Conservation (phyloP, 352 stramenopile genomes). For the Globisporangium spinosum region DNA sequence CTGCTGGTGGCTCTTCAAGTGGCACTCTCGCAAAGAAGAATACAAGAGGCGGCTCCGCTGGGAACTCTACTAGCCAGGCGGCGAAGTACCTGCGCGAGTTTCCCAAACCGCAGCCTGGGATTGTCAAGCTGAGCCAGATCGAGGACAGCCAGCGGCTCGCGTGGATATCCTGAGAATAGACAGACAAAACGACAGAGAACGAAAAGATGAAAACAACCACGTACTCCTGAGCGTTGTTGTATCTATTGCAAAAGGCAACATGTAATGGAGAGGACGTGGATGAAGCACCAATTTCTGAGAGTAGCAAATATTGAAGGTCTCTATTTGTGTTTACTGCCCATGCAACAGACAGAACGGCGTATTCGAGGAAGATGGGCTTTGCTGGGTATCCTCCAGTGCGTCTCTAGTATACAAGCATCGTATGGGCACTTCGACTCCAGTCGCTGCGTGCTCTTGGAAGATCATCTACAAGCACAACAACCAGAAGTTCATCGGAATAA, state of each 20-base stretch:
- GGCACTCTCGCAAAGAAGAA: background rate
- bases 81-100: conserved; percentile 59
- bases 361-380: background rate
- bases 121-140: conserved; percentile 29
- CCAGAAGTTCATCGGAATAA: no score
- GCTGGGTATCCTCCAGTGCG: background rate
- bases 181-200: background rate
- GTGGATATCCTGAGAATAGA: conserved; percentile 30
- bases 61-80: background rate
- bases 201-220: background rate
- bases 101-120: conserved; percentile 41
- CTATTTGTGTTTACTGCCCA: background rate
- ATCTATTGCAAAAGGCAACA: no score
- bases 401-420: background rate
- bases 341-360: background rate
- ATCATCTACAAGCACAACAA: background rate
- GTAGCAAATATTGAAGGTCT: background rate
- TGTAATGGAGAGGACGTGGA: background rate
- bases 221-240: no score
- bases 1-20: background rate
- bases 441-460: background rate
- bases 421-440: background rate
- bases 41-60: background rate
- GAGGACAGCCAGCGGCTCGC: conserved; percentile 41
- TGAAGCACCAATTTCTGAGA: background rate